Percentiles rank a stretch among this genome's conserved stretches.
phyloP scores from a whole-genome alignment of 2,329 filamentous ascomycete species.

The Blumeria graminis region DNA sequence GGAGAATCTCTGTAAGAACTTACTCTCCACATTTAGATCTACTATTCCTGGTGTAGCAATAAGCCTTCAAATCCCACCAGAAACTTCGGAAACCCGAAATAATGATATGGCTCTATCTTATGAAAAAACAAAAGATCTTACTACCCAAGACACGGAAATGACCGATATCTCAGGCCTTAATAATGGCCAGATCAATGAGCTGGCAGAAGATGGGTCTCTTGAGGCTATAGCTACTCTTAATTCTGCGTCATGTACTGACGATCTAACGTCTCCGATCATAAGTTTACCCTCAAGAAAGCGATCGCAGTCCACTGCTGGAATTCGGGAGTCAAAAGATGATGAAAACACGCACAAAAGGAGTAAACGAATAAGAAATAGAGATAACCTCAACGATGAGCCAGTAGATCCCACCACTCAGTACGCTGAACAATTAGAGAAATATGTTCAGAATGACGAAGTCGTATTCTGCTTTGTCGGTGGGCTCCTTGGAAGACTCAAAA shows the following conservation, averaged over 20 bases:
- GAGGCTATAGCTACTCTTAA: constrained; percentile 5
- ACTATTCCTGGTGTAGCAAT: constrained; percentile 6
- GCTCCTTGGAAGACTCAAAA: constrained; percentile 11
- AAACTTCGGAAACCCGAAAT: not conserved
- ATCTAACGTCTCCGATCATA: constrained; percentile 4
- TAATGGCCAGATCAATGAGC: constrained; percentile 4
- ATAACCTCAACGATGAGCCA: constrained; percentile 24
- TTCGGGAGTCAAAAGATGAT: constrained; percentile 30
- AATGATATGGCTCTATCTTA: not conserved
- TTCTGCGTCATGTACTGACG: constrained; percentile 9
- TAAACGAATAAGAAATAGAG: constrained; percentile 38
- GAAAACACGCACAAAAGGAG: constrained; percentile 33
- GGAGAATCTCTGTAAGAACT: constrained; percentile 8
- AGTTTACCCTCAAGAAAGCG: constrained; percentile 25
- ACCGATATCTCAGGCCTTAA: constrained; percentile 7
- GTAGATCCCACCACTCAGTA: constrained; percentile 27
- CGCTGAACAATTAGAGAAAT: constrained; percentile 26
- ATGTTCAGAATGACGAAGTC: constrained; percentile 11
- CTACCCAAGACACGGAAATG: constrained; percentile 5
- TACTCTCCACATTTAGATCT: constrained; percentile 3
- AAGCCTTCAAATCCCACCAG: constrained; percentile 7
- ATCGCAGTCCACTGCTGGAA: constrained; percentile 35
- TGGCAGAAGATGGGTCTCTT: constrained; percentile 6
- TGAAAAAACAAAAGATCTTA: not conserved
- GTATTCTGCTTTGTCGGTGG: constrained; percentile 12